A percentile compares a stretch with the other conserved stretches of the same genome.
Conservation (phyloP, 345 rosid species). For the Citrus inodora region DNA sequence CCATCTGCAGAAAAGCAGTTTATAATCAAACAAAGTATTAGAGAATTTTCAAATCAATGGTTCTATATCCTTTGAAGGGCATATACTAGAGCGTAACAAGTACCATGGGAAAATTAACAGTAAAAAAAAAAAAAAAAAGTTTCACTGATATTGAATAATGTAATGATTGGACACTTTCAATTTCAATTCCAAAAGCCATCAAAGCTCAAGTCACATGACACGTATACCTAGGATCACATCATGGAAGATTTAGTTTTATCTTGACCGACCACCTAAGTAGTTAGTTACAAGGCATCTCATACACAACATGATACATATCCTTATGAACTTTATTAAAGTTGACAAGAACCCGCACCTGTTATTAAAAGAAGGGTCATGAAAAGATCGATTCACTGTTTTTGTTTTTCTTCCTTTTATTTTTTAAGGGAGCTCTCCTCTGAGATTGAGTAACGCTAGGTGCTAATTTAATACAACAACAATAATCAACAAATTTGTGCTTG, state of each 20-base stretch:
- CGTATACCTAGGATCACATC: slow-evolving; percentile 12
- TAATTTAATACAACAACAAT: not conserved
- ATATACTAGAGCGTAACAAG: not conserved
- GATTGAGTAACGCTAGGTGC: not conserved
- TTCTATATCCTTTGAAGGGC: not conserved
- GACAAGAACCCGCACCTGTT: slow-evolving; percentile 21
- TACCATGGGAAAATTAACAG: not conserved
- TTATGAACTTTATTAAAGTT: slow-evolving; percentile 27
- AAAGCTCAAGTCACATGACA: slow-evolving; percentile 14
- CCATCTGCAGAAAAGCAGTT: not conserved
- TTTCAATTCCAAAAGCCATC: not conserved
- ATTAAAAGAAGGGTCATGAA: slow-evolving; percentile 3
- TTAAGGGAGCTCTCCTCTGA: not conserved
- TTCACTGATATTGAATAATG: slow-evolving; percentile 2
- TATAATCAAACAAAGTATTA: not conserved
- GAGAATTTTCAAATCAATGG: not conserved
- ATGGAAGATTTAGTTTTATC: slow-evolving; percentile 13
- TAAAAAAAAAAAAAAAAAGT: not conserved
- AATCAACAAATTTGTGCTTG: not conserved
- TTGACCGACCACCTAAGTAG: slow-evolving; percentile 11
- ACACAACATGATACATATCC: not conserved
- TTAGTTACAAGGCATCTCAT: slow-evolving; percentile 5
- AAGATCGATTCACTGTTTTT: not conserved
- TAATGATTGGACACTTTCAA: slow-evolving; percentile 20
- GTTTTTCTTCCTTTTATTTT: not conserved